Base-by-base conservation (phyloP, 2,329 filamentous ascomycete genomes). In the Mycosphaerelloides madeirae region DNA sequence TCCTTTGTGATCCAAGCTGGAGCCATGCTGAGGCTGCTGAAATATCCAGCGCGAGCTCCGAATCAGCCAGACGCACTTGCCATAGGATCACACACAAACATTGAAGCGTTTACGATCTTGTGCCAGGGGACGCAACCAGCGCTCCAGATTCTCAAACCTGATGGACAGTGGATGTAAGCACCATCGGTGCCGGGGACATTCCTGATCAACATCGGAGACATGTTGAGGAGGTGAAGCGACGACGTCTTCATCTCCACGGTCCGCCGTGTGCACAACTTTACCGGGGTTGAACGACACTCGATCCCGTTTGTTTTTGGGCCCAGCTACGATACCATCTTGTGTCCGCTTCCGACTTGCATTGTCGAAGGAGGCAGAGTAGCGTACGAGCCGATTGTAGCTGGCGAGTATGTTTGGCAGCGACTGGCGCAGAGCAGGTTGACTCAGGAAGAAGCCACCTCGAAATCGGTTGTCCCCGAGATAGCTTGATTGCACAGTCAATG, bases 121-220 rank as follows among this genome's bases (percentile, higher is more conserved):
- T 44, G 42, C 29, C 50, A 53, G 28, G 53, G 49, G 8, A 43
- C 34, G 3, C 48, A 51, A 22, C 53, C 53, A 11, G 56, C 50
- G 6, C 36, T 59, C 9, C 50, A 59, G 42, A 53, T 59, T n/a
- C 37, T 59, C 37, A 56, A 53, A 14, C 65, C 67, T 48, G 61
- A 67, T 32, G 63, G 62, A 2, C 53, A 50, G 0, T 75, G 71
- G 72, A 61, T 74, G 0, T 57, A 65, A 44, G 71, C 69, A 0
- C 66, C 72, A 41, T 70, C 72, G 0, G 54, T 73, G 0, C 59
- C 61, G 0, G 72, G 68, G 4, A 66, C 68, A 0, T 74, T 73
- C 44, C 71, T 75, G 4, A 72, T 76, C 3, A 76, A 75, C 49
- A 70, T 76, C 31, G 73, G 72, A 1, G 72, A 75, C 49, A 73